Percentiles rank a stretch among this genome's conserved stretches.
Evolutionary conservation across 495 filamentous ascomycete genomes (phyloP).

Genomic region (Aspergillus funiculosus): DNA sequence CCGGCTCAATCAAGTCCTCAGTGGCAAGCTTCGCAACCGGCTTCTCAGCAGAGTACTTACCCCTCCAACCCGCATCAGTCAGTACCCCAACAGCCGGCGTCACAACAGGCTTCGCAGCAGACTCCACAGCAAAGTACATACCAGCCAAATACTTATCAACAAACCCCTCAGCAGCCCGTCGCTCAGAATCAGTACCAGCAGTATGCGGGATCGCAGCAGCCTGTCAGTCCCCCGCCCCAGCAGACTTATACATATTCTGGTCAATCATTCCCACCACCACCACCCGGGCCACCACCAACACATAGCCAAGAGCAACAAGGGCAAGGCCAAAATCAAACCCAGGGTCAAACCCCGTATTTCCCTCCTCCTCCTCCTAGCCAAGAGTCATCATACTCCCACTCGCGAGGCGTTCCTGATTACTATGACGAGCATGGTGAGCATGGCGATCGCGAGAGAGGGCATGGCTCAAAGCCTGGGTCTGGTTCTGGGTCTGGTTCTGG

Average conservation of each 20-base stretch:
- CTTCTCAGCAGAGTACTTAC: background rate
- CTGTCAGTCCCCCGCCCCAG: constrained; percentile 2
- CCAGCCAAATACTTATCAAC: constrained; percentile 5
- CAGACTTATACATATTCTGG: constrained; percentile 33
- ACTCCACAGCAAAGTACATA: constrained; percentile 11
- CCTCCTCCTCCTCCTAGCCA: constrained; percentile 35
- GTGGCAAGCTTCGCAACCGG: background rate
- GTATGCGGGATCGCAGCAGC: constrained; percentile 1
- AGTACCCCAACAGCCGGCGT: constrained; percentile 1
- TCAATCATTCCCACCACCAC: constrained; percentile 43
- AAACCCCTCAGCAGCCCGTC: constrained; percentile 5
- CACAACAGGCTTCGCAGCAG: constrained; percentile 2
- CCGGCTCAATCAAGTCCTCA: background rate
- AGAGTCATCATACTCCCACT: constrained; percentile 26
- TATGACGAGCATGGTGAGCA: constrained; percentile 23
- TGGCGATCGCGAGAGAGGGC: constrained; percentile 30
- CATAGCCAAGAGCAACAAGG: constrained; percentile 16
- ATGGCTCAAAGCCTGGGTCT: background rate
- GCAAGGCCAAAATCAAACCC: constrained; percentile 14
- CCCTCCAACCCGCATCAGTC: too few species aligned
- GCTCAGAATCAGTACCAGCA: constrained; percentile 3
- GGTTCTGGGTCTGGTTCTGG: background rate
- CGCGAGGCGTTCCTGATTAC: constrained; percentile 38
- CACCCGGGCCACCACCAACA: constrained; percentile 27
- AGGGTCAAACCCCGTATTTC: constrained; percentile 37